Conservation (phyloP, 352 stramenopile genomes). For the Phytophthora fragariaefolia region DNA sequence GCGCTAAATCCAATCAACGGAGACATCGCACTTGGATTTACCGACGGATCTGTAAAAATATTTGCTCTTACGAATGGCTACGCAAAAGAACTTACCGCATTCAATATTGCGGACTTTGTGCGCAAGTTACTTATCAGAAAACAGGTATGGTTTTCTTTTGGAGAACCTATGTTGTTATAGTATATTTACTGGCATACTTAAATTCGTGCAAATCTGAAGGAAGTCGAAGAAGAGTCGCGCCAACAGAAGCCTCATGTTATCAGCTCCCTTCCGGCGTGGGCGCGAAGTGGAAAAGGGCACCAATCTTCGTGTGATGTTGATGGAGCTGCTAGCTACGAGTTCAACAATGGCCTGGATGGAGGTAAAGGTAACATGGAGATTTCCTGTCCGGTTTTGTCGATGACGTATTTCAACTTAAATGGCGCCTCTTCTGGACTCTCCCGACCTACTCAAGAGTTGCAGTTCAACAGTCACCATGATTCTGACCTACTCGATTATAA, state of each 20-base stretch:
- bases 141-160: constrained; percentile 12
- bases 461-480: constrained; percentile 61
- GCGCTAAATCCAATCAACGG: constrained; percentile 68
- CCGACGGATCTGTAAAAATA: constrained; percentile 66
- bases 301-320: constrained; percentile 12
- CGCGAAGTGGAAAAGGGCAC: constrained; percentile 51
- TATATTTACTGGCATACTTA: constrained; percentile 6
- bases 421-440: not conserved
- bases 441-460: constrained; percentile 3
- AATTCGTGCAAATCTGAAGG: constrained; percentile 33
- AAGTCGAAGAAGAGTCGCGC: constrained; percentile 48
- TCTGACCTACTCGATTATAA: constrained; percentile 55
- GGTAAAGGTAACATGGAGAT: constrained; percentile 39
- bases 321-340: constrained; percentile 1
- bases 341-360: constrained; percentile 1
- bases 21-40: constrained; percentile 74
- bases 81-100: constrained; percentile 56
- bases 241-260: constrained; percentile 68
- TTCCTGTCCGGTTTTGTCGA: constrained; percentile 49
- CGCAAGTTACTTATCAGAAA: constrained; percentile 34
- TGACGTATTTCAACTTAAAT: constrained; percentile 58
- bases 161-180: not conserved
- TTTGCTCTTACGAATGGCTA: constrained; percentile 62
- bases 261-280: constrained; percentile 74
- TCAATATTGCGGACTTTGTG: constrained; percentile 61